phyloP scores from a whole-genome alignment of 805 yeast species.

The Lachancea kluyveri region DNA sequence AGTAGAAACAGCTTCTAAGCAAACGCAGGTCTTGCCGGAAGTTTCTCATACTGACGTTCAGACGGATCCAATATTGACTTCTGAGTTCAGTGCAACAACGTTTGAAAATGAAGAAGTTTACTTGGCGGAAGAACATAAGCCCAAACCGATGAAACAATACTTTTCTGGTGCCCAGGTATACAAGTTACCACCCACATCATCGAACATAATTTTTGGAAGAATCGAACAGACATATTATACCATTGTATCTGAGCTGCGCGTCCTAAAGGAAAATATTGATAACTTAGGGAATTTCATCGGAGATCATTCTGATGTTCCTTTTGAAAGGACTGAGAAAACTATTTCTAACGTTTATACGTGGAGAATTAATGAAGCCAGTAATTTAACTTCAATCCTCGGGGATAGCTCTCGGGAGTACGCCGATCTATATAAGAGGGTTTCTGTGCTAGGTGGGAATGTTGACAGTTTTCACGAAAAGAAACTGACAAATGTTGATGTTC shows the following conservation, averaged over 20 bases:
- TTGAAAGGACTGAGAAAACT: conserved; percentile 25
- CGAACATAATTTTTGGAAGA: conserved; percentile 11
- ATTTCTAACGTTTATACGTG: conserved; percentile 30
- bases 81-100: conserved; percentile 16
- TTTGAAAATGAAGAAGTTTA: conserved; percentile 33
- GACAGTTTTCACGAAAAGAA: too few species aligned
- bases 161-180: conserved; percentile 18
- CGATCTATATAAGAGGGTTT: too few species aligned
- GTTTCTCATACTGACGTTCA: conserved; percentile 11
- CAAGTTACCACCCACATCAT: conserved; percentile 10
- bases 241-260: conserved; percentile 30
- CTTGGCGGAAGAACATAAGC: conserved; percentile 21
- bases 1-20: background rate
- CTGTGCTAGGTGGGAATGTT: too few species aligned
- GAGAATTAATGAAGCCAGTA: conserved; percentile 35
- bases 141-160: conserved; percentile 16
- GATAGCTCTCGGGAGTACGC: too few species aligned
- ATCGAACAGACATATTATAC: conserved; percentile 23
- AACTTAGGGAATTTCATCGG: conserved; percentile 25
- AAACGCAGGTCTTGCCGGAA: conserved; percentile 2
- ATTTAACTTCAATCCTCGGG: too few species aligned
- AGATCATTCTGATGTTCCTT: conserved; percentile 28
- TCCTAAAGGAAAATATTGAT: conserved; percentile 27
- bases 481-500: too few species aligned
- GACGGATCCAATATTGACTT: conserved; percentile 13